Evolutionary conservation across 169 alveolate genomes (phyloP).

Genomic region (Plasmodium gonderi): DNA sequence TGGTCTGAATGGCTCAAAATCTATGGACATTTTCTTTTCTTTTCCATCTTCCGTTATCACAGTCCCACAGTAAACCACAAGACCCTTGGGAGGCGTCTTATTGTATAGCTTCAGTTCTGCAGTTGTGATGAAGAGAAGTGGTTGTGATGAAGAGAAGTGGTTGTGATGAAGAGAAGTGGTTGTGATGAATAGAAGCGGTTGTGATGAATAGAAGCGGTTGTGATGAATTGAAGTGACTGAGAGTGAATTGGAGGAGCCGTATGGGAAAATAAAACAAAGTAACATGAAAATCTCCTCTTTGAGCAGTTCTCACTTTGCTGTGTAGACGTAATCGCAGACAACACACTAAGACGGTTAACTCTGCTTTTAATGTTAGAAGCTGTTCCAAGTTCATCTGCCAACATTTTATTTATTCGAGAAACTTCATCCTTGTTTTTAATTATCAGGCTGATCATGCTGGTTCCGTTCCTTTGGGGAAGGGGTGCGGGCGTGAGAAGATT

Average conservation of each 20-base stretch:
- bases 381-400: constrained; percentile 96
- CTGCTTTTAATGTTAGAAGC: constrained; percentile 98
- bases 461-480: constrained; percentile 89
- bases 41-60: constrained; percentile 96
- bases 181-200: neutral
- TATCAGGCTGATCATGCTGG: constrained; percentile 97
- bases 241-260: too few relatives aligned
- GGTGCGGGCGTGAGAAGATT: neutral
- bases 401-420: constrained; percentile 93
- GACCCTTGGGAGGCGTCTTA: constrained; percentile 98
- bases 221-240: too few relatives aligned
- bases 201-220: neutral
- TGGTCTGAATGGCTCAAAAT: constrained; percentile 99
- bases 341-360: constrained; percentile 96
- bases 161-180: neutral
- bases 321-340: constrained; percentile 98
- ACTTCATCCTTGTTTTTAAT: constrained; percentile 98
- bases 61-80: constrained; percentile 97
- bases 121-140: neutral
- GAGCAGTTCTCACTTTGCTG: constrained; percentile 93
- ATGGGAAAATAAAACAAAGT: too few relatives aligned
- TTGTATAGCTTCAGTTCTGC: constrained; percentile 94
- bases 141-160: neutral
- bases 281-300: neutral
- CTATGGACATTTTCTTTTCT: constrained; percentile 96